Percentiles rank a stretch among this genome's conserved stretches.
These are phyloP conservation scores for Cubamyces lactineus DNA, from an alignment of 768 basidiomycete species.

Conservation along the genomic window DNA sequence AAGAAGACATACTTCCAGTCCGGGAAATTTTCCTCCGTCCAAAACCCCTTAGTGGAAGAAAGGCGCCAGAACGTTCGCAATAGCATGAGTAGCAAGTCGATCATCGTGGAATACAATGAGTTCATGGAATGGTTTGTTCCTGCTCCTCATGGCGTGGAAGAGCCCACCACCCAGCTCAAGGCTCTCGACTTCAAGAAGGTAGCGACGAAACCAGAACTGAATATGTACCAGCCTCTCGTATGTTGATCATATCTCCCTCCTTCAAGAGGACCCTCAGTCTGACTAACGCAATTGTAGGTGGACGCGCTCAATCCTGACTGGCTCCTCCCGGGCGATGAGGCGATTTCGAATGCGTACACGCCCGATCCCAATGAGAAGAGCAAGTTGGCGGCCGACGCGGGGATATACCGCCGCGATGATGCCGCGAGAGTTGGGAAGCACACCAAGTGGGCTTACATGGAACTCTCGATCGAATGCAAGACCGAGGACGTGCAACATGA, in stretches of 20 bases:
- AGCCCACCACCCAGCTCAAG: neutral
- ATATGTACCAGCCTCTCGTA: neutral
- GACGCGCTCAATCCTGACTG: neutral
- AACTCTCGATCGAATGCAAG: conserved; percentile 14
- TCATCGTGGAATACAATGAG: neutral
- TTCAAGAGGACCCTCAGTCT: neutral
- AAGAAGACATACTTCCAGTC: neutral
- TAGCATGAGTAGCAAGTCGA: neutral
- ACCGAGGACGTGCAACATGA: neutral
- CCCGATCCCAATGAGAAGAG: neutral
- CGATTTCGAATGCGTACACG: neutral
- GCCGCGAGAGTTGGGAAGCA: neutral
- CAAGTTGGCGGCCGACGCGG: neutral
- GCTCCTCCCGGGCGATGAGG: neutral
- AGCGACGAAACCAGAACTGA: neutral
- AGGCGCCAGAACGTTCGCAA: neutral
- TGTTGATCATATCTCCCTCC: neutral
- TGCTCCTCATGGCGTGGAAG: neutral
- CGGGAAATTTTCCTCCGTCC: neutral
- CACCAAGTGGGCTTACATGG: conserved; percentile 1
- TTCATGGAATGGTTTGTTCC: neutral
- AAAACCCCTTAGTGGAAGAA: neutral
- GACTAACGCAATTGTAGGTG: neutral
- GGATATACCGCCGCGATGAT: neutral
- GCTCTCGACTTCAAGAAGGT: neutral